Base-by-base conservation (phyloP, 768 basidiomycete species). In the Termitomyces sp. region DNA sequence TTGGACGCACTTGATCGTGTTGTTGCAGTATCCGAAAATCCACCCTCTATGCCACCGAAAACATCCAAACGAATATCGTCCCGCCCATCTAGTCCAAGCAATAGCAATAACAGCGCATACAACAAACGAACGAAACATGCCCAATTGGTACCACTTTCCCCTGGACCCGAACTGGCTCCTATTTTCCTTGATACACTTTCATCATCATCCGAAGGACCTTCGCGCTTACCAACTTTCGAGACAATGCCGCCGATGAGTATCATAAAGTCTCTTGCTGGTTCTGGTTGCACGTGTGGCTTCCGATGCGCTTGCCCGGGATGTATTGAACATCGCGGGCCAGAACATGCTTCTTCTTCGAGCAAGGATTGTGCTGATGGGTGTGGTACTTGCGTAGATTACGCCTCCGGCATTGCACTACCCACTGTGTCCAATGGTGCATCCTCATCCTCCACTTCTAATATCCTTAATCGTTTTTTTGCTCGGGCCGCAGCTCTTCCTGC, bases 281-380 rank as follows among this genome's bases (percentile, higher is more conserved):
- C 86, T 2, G 86, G 84, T 2, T 90, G 88, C 64, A 86, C 83
- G 8, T 90, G 88, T 63, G 87, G 87, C 30, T 66, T 81, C 42
- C 70, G 71, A 40, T 91, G 88, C 63, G 77, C 77, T 14, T 91
- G 88, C 67, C 87, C 87, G 0, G 87, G 87, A 34, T 91, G 88
- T 64, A 66, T 79, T 10, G 77, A 86, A 60, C 88, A 90, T 63
- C 83, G 86, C n/a, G 81, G 82, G 1, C 54, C 68, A 17, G 74
- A 75, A 17, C 66, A 82, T 56, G 77, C 71, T 19, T 74, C 74
- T 44, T 62, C 72, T 17, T 75, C 81, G 45, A 79, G 77, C 51
- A 68, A 62, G 24, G 70, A 74, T 58, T 80, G 79, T 62, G 71
- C 69, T n/a, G 74, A 78, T 34, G 79, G 79, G 19, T 90, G 88